Conservation (phyloP, 306 rosid species). For the Quillaja saponaria region DNA sequence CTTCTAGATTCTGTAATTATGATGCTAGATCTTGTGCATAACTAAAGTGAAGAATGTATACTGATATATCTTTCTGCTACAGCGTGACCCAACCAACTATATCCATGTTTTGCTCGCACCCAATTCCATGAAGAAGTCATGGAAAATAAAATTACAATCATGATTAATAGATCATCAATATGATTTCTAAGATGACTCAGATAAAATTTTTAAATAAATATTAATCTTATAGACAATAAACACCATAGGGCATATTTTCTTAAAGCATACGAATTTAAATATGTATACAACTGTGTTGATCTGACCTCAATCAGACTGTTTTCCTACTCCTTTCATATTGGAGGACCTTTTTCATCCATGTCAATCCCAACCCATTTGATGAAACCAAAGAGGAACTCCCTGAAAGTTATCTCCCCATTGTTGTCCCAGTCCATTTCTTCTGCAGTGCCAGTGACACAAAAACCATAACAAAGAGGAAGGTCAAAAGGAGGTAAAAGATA, state of each 20-base stretch:
- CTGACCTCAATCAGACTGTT: slow-evolving; percentile 23
- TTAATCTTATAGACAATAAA: slow-evolving; percentile 16
- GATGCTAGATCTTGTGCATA: slow-evolving; percentile 30
- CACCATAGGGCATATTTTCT: no score
- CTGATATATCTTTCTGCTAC: slow-evolving; percentile 24
- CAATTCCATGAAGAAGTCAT: slow-evolving; percentile 15
- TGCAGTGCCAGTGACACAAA: slow-evolving; percentile 26
- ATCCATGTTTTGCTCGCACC: slow-evolving; percentile 9
- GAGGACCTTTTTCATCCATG: no score
- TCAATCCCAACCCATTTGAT: slow-evolving; percentile 82
- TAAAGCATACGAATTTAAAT: no score
- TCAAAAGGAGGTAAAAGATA: slow-evolving; percentile 6
- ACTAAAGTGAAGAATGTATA: slow-evolving; percentile 24
- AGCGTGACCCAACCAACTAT: slow-evolving; percentile 18
- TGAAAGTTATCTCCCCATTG: slow-evolving; percentile 72
- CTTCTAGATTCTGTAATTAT: slow-evolving; percentile 18
- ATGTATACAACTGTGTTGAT: no score
- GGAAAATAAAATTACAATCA: no score
- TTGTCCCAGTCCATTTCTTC: slow-evolving; percentile 92
- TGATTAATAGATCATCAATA: no score
- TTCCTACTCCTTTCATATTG: no score
- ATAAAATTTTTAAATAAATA: slow-evolving; percentile 18
- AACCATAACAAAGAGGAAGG: background rate
- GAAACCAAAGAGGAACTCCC: slow-evolving; percentile 85
- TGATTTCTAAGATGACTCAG: no score